Base-by-base conservation (phyloP, 192 early-diverging fungal genomes). In the Rhizophagus sp. region DNA sequence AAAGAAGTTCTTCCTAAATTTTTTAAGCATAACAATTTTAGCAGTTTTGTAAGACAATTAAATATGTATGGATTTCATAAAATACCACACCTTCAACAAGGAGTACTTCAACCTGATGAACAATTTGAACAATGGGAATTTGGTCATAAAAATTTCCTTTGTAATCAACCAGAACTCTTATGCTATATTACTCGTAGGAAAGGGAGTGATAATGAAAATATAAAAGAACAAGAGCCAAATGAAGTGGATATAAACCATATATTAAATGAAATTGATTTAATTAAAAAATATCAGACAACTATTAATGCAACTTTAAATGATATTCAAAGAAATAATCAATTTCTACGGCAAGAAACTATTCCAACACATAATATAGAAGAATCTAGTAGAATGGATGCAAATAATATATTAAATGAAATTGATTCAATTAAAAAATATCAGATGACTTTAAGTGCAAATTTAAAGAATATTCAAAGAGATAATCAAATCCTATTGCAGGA, bases 21-120 rank as follows among this genome's bases (percentile, higher is more conserved):
- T 79, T 97, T 96, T 83, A 97, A 97, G 83, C 96, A 97, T 88
- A 93, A 91, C 83, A 97, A 96, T 50, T 96, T 96, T 82, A 87
- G 94, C 25, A 92, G 90, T 36, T 97, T 97, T 89, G 95, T 97
- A 0, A 91, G 96, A 33, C 96, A 97, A 80, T 87, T 97, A 17
- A 97, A 97, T 81, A 92, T 97, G 93, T 97, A 99, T 81, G 98
- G 95, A 17, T 99, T 99, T 80, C 96, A 97, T 85, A 99, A 99
- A 75, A 91, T 98, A 17, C 96, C 95, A n/a, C 95, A 97, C 83
- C 81, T 97, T 17, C 94, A 96, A 74, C 94, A 96, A 70, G 97
- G 97, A 39, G 94, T 95, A 3, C 87, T 98, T 34, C 88, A 91
- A 6, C 83, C 93, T 6, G 94, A 95, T n/a, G 88, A 86, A 2